Evolutionary conservation across 106 monocot genomes (phyloP), one percentile per base, ranked within the genome.

Genomic region (Dactylorhiza incarnata): DNA sequence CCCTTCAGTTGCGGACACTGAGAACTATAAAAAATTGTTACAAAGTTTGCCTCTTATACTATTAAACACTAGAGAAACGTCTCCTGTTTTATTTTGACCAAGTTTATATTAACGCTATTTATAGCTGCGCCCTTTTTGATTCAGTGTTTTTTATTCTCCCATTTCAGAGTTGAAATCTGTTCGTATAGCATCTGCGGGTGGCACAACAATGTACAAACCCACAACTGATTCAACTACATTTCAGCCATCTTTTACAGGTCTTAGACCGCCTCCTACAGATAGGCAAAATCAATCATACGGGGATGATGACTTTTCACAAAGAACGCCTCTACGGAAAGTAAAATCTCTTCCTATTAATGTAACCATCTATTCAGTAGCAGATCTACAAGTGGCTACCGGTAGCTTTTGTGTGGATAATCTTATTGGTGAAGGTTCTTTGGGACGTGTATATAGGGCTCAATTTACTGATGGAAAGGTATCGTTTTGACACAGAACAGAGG

Each of bases 401-500:
- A 87, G 90, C 63, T 91, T 91, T 66, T 87, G 81, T 52, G 45
- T 83, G 13, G 85, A 91, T 26, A 91, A 85, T 82, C 83, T 87
- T 75, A 19, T 91, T 72, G 90, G 85, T 23, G 87, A 91, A 75
- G 90, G 90, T 0, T 85, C 87, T 48, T 16, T 87, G 65, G 85
- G 90, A 48, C 90, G 90, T 68, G 87, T 87, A 76, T 91, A 83
- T 58, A 79, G 79, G 52, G 87, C 87, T 68, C 81, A 87, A 65
- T 87, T 91, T 66, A 76, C 53, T 68, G 85, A 85, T 85, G 90
- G 90, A 48, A 91, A 87, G 90, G 87, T 86, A 79, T 62, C 13
- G 23, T 15, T 48, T 72, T 9, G 1, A 65, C 56, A 58, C 53
- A 61, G 45, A 9, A 26, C 55, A 48, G 29, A 7, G 29, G 8